Conservation (phyloP, 2,329 filamentous ascomycete species). For the Tolypocladium paradoxum region DNA sequence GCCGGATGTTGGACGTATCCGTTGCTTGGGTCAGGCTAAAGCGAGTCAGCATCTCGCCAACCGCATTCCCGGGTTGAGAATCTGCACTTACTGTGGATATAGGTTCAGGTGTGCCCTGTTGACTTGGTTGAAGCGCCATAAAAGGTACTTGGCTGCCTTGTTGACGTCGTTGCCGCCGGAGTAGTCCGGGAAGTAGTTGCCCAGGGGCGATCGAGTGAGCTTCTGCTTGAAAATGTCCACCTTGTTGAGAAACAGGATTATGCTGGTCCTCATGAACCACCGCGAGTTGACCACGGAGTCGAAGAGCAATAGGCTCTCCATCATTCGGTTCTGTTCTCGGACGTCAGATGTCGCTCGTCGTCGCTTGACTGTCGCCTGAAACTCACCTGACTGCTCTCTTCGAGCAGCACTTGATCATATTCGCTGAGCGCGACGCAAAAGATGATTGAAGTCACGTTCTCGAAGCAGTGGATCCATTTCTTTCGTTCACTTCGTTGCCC, state of each 20-base stretch:
- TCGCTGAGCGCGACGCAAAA: slow-evolving; percentile 97
- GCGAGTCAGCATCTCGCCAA: not conserved
- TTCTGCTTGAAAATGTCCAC: slow-evolving; percentile 98
- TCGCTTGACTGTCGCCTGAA: not conserved
- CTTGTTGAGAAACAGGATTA: slow-evolving; percentile 98
- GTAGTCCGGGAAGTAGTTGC: slow-evolving; percentile 96
- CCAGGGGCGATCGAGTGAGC: slow-evolving; percentile 75
- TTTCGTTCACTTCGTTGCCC: slow-evolving; percentile 95
- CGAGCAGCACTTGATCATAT: slow-evolving; percentile 92
- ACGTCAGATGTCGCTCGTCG: not conserved
- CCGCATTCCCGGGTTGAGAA: too few species aligned
- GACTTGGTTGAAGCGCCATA: slow-evolving; percentile 98
- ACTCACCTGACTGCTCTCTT: slow-evolving; percentile 90
- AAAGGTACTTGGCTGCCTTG: slow-evolving; percentile 90
- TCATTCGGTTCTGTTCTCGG: slow-evolving; percentile 82
- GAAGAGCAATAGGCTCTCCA: slow-evolving; percentile 93
- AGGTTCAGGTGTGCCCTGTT: slow-evolving; percentile 92
- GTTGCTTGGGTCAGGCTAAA: slow-evolving; percentile 90
- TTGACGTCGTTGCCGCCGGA: slow-evolving; percentile 97
- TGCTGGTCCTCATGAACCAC: slow-evolving; percentile 98
- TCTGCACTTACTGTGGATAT: slow-evolving; percentile 75
- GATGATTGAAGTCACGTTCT: slow-evolving; percentile 98
- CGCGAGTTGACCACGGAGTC: slow-evolving; percentile 97
- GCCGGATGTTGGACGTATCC: slow-evolving; percentile 93
- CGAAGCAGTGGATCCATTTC: slow-evolving; percentile 99